phyloP scores from a whole-genome alignment of 2,329 filamentous ascomycete species.

The Curvularia spicifera region DNA sequence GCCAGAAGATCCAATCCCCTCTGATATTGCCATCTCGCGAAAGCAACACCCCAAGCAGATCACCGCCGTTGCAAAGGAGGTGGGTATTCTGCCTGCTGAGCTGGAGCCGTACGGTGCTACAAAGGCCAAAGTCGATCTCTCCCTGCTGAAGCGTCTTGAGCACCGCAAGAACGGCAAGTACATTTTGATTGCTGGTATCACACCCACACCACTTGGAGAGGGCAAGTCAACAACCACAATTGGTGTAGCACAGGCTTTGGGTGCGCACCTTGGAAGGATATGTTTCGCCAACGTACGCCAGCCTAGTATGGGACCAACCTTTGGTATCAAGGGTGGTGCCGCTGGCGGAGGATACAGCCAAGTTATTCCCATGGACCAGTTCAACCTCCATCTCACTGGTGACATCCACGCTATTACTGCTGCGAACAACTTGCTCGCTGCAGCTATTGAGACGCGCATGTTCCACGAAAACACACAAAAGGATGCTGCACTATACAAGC shows the following conservation, averaged over 20 bases:
- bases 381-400: slow-evolving; percentile 96
- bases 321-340: slow-evolving; percentile 98
- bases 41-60: slow-evolving; percentile 92
- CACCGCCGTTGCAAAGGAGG: slow-evolving; percentile 79
- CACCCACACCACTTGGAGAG: slow-evolving; percentile 93
- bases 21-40: slow-evolving; percentile 90
- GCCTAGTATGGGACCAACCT: slow-evolving; percentile 95
- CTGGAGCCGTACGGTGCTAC: slow-evolving; percentile 92
- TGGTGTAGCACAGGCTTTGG: slow-evolving; percentile 90
- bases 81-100: slow-evolving; percentile 87
- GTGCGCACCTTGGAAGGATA: slow-evolving; percentile 83
- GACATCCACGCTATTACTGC: slow-evolving; percentile 98
- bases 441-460: slow-evolving; percentile 96
- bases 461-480: slow-evolving; percentile 98
- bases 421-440: slow-evolving; percentile 94
- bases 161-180: slow-evolving; percentile 91
- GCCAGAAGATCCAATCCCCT: slow-evolving; percentile 82
- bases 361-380: slow-evolving; percentile 99
- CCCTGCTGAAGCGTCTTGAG: slow-evolving; percentile 78
- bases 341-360: slow-evolving; percentile 98
- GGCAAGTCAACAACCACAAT: slow-evolving; percentile 98
- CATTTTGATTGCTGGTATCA: slow-evolving; percentile 92
- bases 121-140: slow-evolving; percentile 93
- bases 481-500: slow-evolving; percentile 83
- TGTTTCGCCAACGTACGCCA: slow-evolving; percentile 97